These are phyloP conservation scores for Citrus glauca DNA, from an alignment of 345 rosid genomes.

Conservation along the genomic window DNA sequence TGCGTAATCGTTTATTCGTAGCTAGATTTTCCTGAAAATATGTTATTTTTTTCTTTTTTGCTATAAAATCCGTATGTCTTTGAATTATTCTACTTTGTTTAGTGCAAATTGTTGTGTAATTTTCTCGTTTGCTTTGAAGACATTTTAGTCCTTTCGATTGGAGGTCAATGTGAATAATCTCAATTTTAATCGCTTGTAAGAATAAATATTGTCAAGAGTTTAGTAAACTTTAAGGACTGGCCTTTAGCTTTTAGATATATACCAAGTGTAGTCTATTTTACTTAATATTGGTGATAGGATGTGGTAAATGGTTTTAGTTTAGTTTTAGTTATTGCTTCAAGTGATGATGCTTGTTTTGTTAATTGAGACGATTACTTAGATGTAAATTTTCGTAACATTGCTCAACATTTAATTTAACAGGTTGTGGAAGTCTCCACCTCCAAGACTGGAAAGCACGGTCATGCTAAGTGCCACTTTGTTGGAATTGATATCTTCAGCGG, in stretches of 20 bases:
- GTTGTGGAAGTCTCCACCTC: constrained; percentile 47
- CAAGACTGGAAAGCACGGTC: constrained; percentile 51
- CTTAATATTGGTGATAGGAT: too few species aligned
- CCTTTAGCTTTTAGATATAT: too few species aligned
- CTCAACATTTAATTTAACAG: not conserved
- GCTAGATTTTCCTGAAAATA: not conserved
- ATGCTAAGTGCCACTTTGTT: constrained; percentile 54
- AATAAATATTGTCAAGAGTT: too few species aligned
- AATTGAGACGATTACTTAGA: not conserved
- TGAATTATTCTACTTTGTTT: too few species aligned
- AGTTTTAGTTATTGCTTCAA: not conserved
- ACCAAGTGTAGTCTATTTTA: too few species aligned
- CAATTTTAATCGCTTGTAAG: not conserved
- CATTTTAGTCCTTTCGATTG: not conserved
- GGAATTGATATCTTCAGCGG: constrained; percentile 45
- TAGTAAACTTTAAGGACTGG: too few species aligned
- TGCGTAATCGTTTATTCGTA: too few species aligned
- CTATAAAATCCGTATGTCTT: not conserved
- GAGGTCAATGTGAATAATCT: not conserved
- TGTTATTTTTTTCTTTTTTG: not conserved
- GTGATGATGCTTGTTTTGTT: not conserved
- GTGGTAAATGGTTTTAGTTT: not conserved
- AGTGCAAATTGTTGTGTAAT: not conserved
- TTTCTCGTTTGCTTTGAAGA: not conserved
- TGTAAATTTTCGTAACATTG: not conserved